Base-by-base conservation (phyloP, 306 rosid genomes). In the Trifolium repens region DNA sequence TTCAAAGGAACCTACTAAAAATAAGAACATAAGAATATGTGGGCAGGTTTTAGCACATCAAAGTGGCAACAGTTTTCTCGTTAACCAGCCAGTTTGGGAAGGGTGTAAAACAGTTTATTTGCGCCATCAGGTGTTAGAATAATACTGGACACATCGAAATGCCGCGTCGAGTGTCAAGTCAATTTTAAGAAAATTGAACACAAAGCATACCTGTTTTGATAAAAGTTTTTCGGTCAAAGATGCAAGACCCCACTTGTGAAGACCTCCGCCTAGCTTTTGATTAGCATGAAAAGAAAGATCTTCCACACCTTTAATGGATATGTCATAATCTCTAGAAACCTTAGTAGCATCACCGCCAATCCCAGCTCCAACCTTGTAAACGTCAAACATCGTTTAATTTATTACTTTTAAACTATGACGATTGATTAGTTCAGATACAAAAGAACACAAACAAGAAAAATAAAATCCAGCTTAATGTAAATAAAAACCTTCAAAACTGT, bases 351-450 rank as follows among this genome's bases (percentile, higher is more conserved):
- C 98, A 37, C 53, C 73, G 4, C 68, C 79, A 79, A 91, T 91
- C 72, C 93, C 96, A 66, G 81, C 86, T 80, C 98, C 98, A 74
- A 90, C 97, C 97, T 94, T 50, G 71, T 57, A 79, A 19, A 64
- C 44, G 34, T 52, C 70, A 84, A 74, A 26, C 53, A 67, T 67
- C 17, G 32, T 14, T 83, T 39, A 58, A 15, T 70, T n/a, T 26
- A 67, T 8, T 39, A 77, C 32, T 46, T 22, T 32, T 19, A 7
- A 55, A 30, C 35, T 15, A 40, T 22, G 9, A 55, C 32, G 40
- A 68, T 35, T 22, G 66, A 47, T 81, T 53, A 34, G 50, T 69
- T 59, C 63, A 17, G 52, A 68, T 59, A 73, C 26, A 69, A 50
- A 52, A 52, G 46, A 46, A 11, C 71, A 72, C 71, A 22, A 40